Base-by-base conservation (phyloP, 192 early-diverging fungal species). In the Coemansia sp. region DNA sequence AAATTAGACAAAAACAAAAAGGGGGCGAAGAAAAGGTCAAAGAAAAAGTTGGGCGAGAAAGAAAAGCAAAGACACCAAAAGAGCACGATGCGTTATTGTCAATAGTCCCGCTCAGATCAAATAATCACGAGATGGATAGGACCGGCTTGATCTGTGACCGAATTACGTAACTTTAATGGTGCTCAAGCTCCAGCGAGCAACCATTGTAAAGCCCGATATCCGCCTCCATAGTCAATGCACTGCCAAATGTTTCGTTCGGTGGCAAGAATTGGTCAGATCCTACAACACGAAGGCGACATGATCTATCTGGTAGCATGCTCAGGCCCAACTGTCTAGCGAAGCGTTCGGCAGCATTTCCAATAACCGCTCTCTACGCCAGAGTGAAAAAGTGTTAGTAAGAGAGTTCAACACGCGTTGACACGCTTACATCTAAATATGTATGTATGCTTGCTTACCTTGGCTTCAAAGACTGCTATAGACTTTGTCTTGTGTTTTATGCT, bases 291-390 rank as follows among this genome's bases (percentile, higher is more conserved):
- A 82, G 65, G 30, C 67, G 41, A 24, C 64, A 75, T 3, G 73
- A 47, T 29, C 52, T 76, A 2, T 43, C 67, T 1, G 79, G 73
- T 0, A 69, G 58, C 68, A 70, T 45, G 4, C 67, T 64, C 8
- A 73, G 45, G 32, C 65, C 70, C 44, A 82, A 29, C 41, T 65
- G 60, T 38, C 29, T 63, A 24, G 79, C 74, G 65, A 82, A 69
- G 64, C 64, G 70, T 4, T 40, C 32, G 2, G 79, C 74, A 1
- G 74, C 58, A 39, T 61, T 82, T 3, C 79, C 79, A 50, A 82
- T 59, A 11, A 69, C 40, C 22, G 70, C 49, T 18, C 35, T 65
- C 58, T 71, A 71, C 38, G 59, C 8, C 50, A 32, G 13, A 7
- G 18, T 24, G 29, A 45, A 35, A 55, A 49, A 20, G 41, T 35